Conservation (phyloP, 345 rosid genomes). For the Pugionium cornutum region DNA sequence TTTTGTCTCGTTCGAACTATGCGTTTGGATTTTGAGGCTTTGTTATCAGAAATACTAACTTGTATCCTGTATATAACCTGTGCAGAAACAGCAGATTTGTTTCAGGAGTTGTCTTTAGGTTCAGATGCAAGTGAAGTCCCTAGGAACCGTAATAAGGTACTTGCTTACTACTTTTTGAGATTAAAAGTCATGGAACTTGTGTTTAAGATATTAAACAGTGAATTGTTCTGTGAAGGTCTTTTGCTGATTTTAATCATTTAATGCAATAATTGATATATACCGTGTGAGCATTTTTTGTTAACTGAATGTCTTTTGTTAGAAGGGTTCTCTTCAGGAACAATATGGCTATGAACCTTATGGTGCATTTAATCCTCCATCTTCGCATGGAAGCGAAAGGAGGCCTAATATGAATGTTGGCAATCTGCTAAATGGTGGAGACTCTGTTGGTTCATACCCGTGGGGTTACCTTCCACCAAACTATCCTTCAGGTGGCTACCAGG, state of each 20-base stretch:
- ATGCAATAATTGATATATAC: background rate
- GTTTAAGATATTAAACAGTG: background rate
- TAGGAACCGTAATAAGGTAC: constrained; percentile 50
- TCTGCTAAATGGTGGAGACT: constrained; percentile 40
- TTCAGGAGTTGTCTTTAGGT: constrained; percentile 59
- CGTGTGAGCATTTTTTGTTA: constrained; percentile 7
- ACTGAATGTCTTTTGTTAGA: constrained; percentile 46
- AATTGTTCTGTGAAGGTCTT: constrained; percentile 1
- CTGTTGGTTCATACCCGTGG: constrained; percentile 45
- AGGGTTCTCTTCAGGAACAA: constrained; percentile 47
- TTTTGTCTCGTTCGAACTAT: background rate
- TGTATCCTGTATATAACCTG: constrained; percentile 8
- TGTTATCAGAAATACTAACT: too few species aligned
- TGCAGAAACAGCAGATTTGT: constrained; percentile 60
- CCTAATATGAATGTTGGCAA: constrained; percentile 25
- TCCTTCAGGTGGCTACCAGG: constrained; percentile 42
- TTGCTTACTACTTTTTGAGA: constrained; percentile 1
- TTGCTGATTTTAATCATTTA: background rate
- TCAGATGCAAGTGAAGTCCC: constrained; percentile 49
- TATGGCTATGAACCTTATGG: constrained; percentile 53
- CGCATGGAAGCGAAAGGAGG: constrained; percentile 37
- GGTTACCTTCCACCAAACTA: constrained; percentile 44
- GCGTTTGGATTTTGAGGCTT: constrained; percentile 9
- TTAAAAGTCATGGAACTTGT: background rate
- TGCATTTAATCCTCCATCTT: constrained; percentile 43